These are phyloP conservation scores for Trypanosoma lewisi DNA, from an alignment of 208 protist species.

Conservation along the genomic window DNA sequence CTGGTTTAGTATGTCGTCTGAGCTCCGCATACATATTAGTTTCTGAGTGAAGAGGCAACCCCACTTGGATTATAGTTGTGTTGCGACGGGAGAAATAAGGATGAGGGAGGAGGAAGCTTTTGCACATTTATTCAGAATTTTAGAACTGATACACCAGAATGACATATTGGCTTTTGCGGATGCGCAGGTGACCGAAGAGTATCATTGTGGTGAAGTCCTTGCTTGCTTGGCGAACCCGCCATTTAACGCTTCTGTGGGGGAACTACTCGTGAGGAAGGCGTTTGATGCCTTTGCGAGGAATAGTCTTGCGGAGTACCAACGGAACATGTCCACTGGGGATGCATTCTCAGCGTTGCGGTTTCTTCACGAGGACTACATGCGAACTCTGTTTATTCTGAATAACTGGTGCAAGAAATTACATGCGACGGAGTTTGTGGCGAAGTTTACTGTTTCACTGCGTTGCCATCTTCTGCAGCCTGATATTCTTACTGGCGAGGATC, in stretches of 20 bases:
- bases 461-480: slow-evolving; percentile 62
- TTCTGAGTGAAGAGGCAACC: not conserved
- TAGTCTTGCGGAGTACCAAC: slow-evolving; percentile 18
- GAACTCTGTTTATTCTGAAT: slow-evolving; percentile 31
- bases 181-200: slow-evolving; percentile 1
- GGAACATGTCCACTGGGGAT: slow-evolving; percentile 19
- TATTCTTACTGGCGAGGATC: slow-evolving; percentile 58
- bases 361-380: slow-evolving; percentile 34
- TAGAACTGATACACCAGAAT: slow-evolving; percentile 23
- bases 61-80: too few species aligned
- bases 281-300: slow-evolving; percentile 23
- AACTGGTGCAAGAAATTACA: slow-evolving; percentile 52
- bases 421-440: slow-evolving; percentile 24
- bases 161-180: slow-evolving; percentile 15
- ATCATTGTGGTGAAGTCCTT: slow-evolving; percentile 27
- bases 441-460: slow-evolving; percentile 52
- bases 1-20: not conserved
- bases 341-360: slow-evolving; percentile 31
- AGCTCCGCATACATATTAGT: not conserved
- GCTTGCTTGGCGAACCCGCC: slow-evolving; percentile 20
- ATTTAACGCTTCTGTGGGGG: slow-evolving; percentile 15
- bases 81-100: not conserved
- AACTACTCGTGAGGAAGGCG: slow-evolving; percentile 26
- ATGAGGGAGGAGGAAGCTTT: slow-evolving; percentile 35
- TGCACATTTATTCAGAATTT: slow-evolving; percentile 25